Conservation (phyloP, 352 stramenopile species). For the Phytopythium sindhum region DNA sequence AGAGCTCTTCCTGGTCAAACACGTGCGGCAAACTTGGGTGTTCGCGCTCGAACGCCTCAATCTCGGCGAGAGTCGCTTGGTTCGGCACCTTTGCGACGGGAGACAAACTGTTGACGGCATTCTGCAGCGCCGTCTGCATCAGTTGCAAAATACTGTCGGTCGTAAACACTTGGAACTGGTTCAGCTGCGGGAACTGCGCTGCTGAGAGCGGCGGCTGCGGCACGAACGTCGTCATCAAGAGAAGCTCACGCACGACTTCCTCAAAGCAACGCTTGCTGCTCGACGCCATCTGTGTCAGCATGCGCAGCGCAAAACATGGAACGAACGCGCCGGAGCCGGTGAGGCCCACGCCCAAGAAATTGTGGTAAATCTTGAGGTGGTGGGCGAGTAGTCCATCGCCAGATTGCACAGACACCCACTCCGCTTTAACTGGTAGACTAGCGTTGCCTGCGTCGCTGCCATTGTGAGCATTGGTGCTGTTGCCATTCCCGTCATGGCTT, state of each 20-base stretch:
- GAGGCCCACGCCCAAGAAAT: constrained; percentile 67
- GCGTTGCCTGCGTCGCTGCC: not conserved
- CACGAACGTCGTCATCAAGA: constrained; percentile 68
- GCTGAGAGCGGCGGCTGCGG: constrained; percentile 31
- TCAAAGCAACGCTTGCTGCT: constrained; percentile 75
- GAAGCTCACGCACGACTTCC: constrained; percentile 68
- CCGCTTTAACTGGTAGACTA: not conserved
- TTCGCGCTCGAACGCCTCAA: constrained; percentile 36
- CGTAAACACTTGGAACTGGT: constrained; percentile 71
- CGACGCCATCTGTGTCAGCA: constrained; percentile 73
- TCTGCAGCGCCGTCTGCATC: constrained; percentile 69
- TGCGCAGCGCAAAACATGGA: constrained; percentile 73
- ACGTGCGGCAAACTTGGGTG: constrained; percentile 32
- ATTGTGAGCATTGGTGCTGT: not conserved
- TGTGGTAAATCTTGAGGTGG: constrained; percentile 81
- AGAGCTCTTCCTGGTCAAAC: constrained; percentile 74
- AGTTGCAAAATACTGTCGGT: constrained; percentile 80
- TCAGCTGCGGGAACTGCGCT: constrained; percentile 53
- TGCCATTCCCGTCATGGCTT: constrained; percentile 2
- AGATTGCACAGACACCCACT: constrained; percentile 23
- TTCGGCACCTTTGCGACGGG: constrained; percentile 38
- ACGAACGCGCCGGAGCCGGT: constrained; percentile 55
- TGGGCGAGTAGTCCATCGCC: constrained; percentile 46
- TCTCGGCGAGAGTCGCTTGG: constrained; percentile 40
- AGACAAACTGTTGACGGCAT: constrained; percentile 57